Evolutionary conservation across 345 rosid genomes (phyloP), one percentile per base, ranked within the genome.

Genomic region (Dovyalis caffra): DNA sequence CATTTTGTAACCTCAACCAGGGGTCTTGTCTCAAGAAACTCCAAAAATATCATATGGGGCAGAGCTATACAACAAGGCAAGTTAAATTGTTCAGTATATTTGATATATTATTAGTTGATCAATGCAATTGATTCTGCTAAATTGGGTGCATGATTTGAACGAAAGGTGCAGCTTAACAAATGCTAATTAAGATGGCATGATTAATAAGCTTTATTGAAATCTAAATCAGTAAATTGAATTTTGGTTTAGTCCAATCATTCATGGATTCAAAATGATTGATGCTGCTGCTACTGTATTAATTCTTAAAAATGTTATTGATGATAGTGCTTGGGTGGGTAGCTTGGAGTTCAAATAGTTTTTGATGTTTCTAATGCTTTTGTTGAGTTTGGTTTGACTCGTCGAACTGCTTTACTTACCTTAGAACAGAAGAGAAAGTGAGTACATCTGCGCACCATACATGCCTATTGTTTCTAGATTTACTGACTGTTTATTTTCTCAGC

Each of bases 31-130:
- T 40, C 5, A 49, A 70, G 63, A 61, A 33, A 25, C 40, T 63
- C 31, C 70, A 51, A 21, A 14, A 49, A 7, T 64, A 32, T 64
- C 14, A 32, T n/a, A 25, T 33, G 64, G 69, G 63, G 64, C 62
- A 25, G 49, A 61, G 64, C 32, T 35, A 29, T 25, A 34, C 33
- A 49, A 26, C 49, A 49, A 62, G 79, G 74, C 74, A 64, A 68
- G 73, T 2, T 40, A 12, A 43, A 43, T 43, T 43, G 16, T 5
- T 43, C 49, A 43, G 49, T 43, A 47, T 47, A 18, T 5, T 67
- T 40, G 10, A 12, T 40, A 4, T n/a, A 12, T 21, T 8, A 3
- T 18, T 6, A 6, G 5, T 9, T 51, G 18, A 18, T n/a, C 32
- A n/a, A n/a, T 57, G 45, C 14, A 47, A 6, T 47, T 47, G 53